Conservation (phyloP, 768 basidiomycete genomes). For the Sistotremastrum niveocremeum region DNA sequence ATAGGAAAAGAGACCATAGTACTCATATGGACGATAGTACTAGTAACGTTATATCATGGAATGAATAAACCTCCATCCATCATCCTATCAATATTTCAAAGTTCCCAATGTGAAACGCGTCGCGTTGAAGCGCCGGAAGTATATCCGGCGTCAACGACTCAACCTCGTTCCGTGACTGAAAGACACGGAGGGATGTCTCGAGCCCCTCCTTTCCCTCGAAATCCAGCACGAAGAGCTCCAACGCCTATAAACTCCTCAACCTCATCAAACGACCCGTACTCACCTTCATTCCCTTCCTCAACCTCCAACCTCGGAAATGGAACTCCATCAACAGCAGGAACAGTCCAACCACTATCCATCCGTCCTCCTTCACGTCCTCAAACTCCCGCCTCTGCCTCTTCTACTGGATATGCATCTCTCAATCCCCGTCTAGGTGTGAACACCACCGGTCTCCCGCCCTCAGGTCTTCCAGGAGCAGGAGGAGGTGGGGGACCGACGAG, state of each 20-base stretch:
- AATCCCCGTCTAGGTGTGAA: too few relatives aligned
- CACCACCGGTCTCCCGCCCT: too few relatives aligned
- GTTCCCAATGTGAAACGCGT: too few relatives aligned
- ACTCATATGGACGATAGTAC: conserved; percentile 32
- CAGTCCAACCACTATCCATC: conserved; percentile 46
- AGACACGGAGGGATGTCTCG: conserved; percentile 39
- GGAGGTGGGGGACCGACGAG: conserved; percentile 13
- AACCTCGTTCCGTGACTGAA: too few relatives aligned
- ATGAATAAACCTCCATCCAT: too few relatives aligned
- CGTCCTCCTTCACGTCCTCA: conserved; percentile 40
- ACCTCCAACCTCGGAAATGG: conserved; percentile 26
- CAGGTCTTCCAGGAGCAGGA: too few relatives aligned
- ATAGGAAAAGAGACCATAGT: conserved; percentile 62
- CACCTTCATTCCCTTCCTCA: too few relatives aligned
- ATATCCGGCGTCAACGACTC: too few relatives aligned
- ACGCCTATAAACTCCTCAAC: conserved; percentile 17
- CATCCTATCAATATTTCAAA: too few relatives aligned
- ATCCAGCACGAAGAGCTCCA: conserved; percentile 27
- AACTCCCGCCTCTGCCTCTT: conserved; percentile 32
- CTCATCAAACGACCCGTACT: too few relatives aligned
- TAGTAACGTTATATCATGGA: conserved; percentile 54
- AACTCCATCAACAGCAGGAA: conserved; percentile 18
- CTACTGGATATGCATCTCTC: conserved; percentile 10
- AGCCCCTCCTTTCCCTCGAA: conserved; percentile 38
- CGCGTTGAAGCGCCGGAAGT: too few relatives aligned